Evolutionary conservation across 192 early-diverging fungal genomes (phyloP), one percentile per base, ranked within the genome.

Genomic region (Phlyctochytrium planicorne): DNA sequence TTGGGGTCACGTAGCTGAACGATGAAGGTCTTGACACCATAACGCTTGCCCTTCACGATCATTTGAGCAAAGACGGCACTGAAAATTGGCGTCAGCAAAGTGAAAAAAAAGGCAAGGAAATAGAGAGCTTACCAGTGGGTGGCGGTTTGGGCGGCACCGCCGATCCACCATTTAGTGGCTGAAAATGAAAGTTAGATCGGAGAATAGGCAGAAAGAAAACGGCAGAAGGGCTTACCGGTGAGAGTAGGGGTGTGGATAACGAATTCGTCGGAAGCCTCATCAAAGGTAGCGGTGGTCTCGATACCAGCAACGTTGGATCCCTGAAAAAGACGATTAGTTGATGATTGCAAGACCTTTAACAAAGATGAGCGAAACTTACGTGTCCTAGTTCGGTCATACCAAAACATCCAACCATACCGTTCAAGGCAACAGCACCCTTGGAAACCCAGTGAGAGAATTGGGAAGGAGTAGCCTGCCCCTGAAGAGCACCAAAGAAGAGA

Each of bases 81-180:
- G 90, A 47, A 20, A 47, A 20, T 93, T 88, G n/a, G 55, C 14
- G 47, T 24, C 61, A 62, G 30, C 61, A 16, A 59, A 59, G 56
- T 14, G 24, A 24, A 30, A 14, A 29, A 29, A 33, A n/a, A 14
- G 20, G 14, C 14, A 29, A n/a, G 57, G n/a, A n/a, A n/a, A n/a
- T n/a, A n/a, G n/a, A n/a, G n/a, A n/a, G n/a, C n/a, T 12, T 53
- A 65, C 52, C 62, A n/a, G 55, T 75, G 74, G 1, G 91, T 93
- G 35, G 92, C 92, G 10, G 90, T 89, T 68, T 93, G 91, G n/a
- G 93, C 94, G 17, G 94, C 94, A 60, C 92, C 92, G 68, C 94
- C 94, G 74, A 96, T 96, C 94, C 94, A 96, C 94, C 94, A 96
- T 78, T 96, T 94, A 50, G 93, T 96, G 31, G 91, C 88, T 10